phyloP scores from a whole-genome alignment of 306 rosid genomes.

The Crotalaria pallida region DNA sequence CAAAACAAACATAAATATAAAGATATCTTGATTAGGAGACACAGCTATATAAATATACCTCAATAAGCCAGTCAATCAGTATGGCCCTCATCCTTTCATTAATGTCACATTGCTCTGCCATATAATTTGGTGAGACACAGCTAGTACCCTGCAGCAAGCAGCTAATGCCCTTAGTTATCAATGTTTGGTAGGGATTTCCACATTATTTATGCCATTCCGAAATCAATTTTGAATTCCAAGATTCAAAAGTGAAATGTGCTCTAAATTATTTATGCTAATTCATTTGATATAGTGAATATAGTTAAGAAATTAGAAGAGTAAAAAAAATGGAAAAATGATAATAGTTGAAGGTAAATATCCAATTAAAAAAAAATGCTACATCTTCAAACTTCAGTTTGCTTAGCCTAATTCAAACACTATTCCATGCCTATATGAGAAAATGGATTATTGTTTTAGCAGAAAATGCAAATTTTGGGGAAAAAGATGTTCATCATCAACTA shows the following conservation, averaged over 20 bases:
- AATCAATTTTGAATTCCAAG: no score
- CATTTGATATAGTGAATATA: no score
- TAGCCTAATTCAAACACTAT: neutral
- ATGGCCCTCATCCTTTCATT: constrained; percentile 97
- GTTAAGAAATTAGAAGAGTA: neutral
- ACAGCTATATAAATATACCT: constrained; percentile 49
- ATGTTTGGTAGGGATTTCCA: neutral
- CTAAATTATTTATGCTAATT: no score
- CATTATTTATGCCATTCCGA: no score
- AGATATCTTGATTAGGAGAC: neutral
- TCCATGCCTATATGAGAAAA: neutral
- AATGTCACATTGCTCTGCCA: constrained; percentile 74
- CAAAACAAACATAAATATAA: neutral
- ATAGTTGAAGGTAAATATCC: neutral
- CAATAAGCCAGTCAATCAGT: constrained; percentile 94
- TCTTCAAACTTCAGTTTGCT: neutral
- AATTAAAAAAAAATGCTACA: neutral
- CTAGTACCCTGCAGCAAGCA: constrained; percentile 56
- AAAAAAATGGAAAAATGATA: neutral
- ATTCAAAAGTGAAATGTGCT: no score
- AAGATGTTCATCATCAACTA: neutral
- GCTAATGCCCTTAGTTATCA: constrained; percentile 15
- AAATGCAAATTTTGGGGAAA: neutral
- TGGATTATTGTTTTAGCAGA: neutral
- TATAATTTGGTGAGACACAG: constrained; percentile 62